Percentiles rank a stretch among this genome's conserved stretches.
These are phyloP conservation scores for Penicillium sp. DNA, from an alignment of 2,329 filamentous ascomycete species.

Conservation along the genomic window DNA sequence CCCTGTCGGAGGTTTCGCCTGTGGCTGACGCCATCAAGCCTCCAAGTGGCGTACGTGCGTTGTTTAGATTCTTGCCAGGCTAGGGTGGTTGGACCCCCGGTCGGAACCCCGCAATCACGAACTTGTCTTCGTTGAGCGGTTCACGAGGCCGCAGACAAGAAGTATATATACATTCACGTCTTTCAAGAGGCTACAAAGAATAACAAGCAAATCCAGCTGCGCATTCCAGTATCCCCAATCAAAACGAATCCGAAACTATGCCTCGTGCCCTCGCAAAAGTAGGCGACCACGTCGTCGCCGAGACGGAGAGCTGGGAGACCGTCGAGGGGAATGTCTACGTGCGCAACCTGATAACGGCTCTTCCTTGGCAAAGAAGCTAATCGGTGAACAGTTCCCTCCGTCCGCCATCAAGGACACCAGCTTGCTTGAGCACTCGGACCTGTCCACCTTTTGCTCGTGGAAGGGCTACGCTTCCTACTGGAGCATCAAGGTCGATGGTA, in stretches of 20 bases:
- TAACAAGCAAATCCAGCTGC: too few species aligned
- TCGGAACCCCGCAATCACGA: too few species aligned
- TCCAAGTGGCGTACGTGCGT: too few species aligned
- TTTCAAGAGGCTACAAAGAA: too few species aligned
- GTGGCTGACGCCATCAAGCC: too few species aligned
- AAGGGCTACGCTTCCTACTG: conserved; percentile 65
- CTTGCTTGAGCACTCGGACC: conserved; percentile 51
- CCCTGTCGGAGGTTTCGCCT: too few species aligned
- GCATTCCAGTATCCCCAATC: too few species aligned
- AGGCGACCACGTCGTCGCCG: conserved; percentile 56
- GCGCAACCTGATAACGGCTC: conserved; percentile 5
- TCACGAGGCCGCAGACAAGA: too few species aligned
- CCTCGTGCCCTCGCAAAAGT: conserved; percentile 53
- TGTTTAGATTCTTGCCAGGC: too few species aligned
- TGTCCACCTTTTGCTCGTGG: conserved; percentile 59
- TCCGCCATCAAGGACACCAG: conserved; percentile 51
- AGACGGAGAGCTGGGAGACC: conserved; percentile 57
- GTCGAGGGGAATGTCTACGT: conserved; percentile 62
- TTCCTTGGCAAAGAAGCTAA: neutral
- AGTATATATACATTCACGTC: too few species aligned
- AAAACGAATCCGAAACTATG: conserved; percentile 27
- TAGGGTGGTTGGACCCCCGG: too few species aligned
- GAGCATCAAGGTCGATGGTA: conserved; percentile 53
- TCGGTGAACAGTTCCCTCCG: conserved; percentile 48
- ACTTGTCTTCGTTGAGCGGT: too few species aligned